phyloP scores from a whole-genome alignment of 352 stramenopile genomes.

The Phytophthora multivora region DNA sequence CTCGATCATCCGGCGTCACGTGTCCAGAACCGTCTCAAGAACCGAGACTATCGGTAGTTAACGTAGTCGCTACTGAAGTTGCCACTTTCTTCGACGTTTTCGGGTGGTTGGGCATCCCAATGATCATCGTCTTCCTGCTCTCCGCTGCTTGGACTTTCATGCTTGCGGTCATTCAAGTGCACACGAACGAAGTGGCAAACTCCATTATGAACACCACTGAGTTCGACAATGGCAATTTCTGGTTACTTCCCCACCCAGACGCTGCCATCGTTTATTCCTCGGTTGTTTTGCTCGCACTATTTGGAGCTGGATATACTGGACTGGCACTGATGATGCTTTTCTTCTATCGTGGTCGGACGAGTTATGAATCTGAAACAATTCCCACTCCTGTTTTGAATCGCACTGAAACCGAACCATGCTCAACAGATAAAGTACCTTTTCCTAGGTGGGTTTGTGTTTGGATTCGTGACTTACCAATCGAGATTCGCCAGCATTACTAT shows the following conservation, averaged over 20 bases:
- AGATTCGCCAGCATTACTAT: slow-evolving; percentile 23
- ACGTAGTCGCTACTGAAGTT: background rate
- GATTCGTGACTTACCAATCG: slow-evolving; percentile 1
- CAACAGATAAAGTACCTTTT: no score
- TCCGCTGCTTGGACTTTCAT: slow-evolving; percentile 37
- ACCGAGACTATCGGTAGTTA: background rate
- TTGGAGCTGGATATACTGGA: slow-evolving; percentile 35
- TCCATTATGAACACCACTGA: slow-evolving; percentile 39
- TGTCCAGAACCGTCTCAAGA: background rate
- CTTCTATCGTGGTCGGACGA: slow-evolving; percentile 15
- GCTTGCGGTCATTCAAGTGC: slow-evolving; percentile 41
- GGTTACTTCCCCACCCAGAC: slow-evolving; percentile 38
- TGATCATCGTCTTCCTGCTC: slow-evolving; percentile 41
- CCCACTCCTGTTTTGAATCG: no score
- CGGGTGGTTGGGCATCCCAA: slow-evolving; percentile 37
- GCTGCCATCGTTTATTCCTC: slow-evolving; percentile 13
- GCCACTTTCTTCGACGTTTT: slow-evolving; percentile 42
- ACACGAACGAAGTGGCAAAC: slow-evolving; percentile 39
- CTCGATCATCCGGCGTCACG: no score
- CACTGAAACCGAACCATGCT: no score
- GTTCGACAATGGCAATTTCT: slow-evolving; percentile 55
- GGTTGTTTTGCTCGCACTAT: slow-evolving; percentile 28
- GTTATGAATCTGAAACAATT: no score
- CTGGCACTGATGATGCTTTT: slow-evolving; percentile 44
- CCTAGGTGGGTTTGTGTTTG: background rate